Evolutionary conservation across 2,329 filamentous ascomycete species (phyloP).

Genomic region (Graphiopsis chlorocephala): DNA sequence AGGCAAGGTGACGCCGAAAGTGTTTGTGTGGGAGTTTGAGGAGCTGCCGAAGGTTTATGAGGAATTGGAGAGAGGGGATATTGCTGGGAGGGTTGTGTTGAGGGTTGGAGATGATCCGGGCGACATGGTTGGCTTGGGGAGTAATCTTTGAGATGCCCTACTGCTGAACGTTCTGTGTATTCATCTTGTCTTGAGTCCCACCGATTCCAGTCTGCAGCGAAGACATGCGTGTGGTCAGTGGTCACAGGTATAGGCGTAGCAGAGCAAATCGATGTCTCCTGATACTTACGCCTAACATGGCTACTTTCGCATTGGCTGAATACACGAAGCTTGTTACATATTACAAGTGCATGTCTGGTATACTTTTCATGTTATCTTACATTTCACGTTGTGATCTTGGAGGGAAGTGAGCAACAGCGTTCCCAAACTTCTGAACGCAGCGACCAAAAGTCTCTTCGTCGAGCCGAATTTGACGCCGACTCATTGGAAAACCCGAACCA

Average conservation of each 20-base stretch:
- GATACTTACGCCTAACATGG: background rate
- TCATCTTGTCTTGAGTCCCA: background rate
- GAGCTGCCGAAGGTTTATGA: background rate
- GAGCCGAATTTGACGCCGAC: background rate
- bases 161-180: background rate
- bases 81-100: background rate
- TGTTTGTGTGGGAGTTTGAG: background rate
- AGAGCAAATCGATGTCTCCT: background rate
- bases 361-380: too few relatives aligned
- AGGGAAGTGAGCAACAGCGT: background rate
- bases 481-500: constrained; percentile 5
- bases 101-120: background rate
- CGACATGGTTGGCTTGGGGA: background rate
- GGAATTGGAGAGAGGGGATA: background rate
- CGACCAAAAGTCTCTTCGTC: background rate
- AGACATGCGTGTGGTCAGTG: background rate
- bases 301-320: too few relatives aligned
- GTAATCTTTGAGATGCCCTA: background rate
- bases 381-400: background rate
- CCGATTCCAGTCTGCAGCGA: background rate
- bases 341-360: too few relatives aligned
- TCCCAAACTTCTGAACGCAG: background rate
- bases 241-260: background rate
- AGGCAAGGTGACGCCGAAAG: background rate
- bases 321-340: too few relatives aligned